These are phyloP conservation scores for Mycena chlorophos DNA, from an alignment of 768 basidiomycete genomes.

Conservation along the genomic window DNA sequence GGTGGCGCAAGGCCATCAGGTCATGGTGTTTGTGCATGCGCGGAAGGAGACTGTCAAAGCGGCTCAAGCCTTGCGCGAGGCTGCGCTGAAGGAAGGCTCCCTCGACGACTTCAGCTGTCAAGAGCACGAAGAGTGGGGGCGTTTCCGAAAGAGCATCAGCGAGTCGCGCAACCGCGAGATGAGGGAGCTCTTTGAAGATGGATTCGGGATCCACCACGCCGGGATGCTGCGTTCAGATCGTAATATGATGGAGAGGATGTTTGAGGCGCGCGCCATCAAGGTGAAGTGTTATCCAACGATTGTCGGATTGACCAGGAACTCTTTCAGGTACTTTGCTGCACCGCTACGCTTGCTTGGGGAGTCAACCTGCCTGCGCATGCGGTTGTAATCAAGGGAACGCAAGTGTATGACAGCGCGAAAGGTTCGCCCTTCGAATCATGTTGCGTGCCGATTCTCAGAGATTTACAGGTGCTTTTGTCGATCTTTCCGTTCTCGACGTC, in stretches of 20 bases:
- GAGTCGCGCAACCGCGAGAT: slow-evolving; percentile 93
- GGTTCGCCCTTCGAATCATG: slow-evolving; percentile 28
- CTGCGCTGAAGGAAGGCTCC: slow-evolving; percentile 67
- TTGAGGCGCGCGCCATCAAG: slow-evolving; percentile 89
- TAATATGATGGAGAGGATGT: slow-evolving; percentile 94
- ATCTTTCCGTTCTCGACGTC: slow-evolving; percentile 92
- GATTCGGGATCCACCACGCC: slow-evolving; percentile 98
- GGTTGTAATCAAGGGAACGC: slow-evolving; percentile 96
- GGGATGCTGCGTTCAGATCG: slow-evolving; percentile 95
- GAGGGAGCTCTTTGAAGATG: slow-evolving; percentile 88
- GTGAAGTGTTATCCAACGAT: slow-evolving; percentile 38
- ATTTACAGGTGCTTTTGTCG: slow-evolving; percentile 73
- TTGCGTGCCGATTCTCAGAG: not conserved
- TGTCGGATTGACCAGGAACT: slow-evolving; percentile 1
- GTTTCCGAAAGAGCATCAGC: slow-evolving; percentile 76
- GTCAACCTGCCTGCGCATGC: slow-evolving; percentile 99
- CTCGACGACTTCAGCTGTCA: slow-evolving; percentile 78
- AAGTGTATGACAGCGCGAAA: slow-evolving; percentile 88
- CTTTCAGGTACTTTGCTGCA: slow-evolving; percentile 92
- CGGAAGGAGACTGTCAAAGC: slow-evolving; percentile 97
- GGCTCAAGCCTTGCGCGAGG: slow-evolving; percentile 77
- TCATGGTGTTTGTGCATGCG: slow-evolving; percentile 99
- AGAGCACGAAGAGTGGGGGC: slow-evolving; percentile 74
- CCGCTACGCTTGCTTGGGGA: slow-evolving; percentile 98
- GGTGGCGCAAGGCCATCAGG: slow-evolving; percentile 91